These are phyloP conservation scores for Tricholoma terreum DNA, from an alignment of 768 basidiomycete species.

Conservation along the genomic window DNA sequence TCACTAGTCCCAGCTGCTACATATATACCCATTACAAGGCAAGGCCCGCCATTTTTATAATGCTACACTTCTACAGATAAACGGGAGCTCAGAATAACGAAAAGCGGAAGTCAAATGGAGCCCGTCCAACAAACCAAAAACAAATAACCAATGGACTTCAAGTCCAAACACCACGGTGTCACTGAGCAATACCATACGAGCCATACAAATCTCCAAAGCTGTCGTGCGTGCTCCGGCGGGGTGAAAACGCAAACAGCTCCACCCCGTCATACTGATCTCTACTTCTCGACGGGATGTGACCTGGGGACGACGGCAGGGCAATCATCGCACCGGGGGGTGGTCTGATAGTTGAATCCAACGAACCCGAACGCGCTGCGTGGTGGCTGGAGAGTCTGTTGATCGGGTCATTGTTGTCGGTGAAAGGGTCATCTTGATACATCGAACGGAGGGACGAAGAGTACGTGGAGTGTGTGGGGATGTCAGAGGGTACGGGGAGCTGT, in stretches of 20 bases:
- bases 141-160: not conserved
- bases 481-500: slow-evolving; percentile 28
- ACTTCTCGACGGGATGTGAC: slow-evolving; percentile 6
- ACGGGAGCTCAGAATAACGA: not conserved
- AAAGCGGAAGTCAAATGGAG: not conserved
- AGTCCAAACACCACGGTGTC: not conserved
- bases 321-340: slow-evolving; percentile 9
- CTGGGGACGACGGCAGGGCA: slow-evolving; percentile 23
- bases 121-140: not conserved
- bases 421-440: slow-evolving; percentile 23
- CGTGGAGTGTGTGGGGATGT: slow-evolving; percentile 27
- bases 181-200: slow-evolving; percentile 27
- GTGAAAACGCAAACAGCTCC: slow-evolving; percentile 9
- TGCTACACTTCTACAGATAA: no score
- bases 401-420: slow-evolving; percentile 7
- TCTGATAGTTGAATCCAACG: slow-evolving; percentile 1
- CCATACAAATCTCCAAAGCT: slow-evolving; percentile 26
- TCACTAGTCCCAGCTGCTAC: no score
- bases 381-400: slow-evolving; percentile 14
- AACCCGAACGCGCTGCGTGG: not conserved
- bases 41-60: no score
- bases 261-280: not conserved
- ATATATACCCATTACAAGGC: no score
- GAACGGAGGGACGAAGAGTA: slow-evolving; percentile 28
- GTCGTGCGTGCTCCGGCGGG: slow-evolving; percentile 10